Percentiles rank a stretch among this genome's conserved stretches.
These are phyloP conservation scores for Psilocybe subaeruginosa DNA, from an alignment of 768 basidiomycete species.

Conservation along the genomic window DNA sequence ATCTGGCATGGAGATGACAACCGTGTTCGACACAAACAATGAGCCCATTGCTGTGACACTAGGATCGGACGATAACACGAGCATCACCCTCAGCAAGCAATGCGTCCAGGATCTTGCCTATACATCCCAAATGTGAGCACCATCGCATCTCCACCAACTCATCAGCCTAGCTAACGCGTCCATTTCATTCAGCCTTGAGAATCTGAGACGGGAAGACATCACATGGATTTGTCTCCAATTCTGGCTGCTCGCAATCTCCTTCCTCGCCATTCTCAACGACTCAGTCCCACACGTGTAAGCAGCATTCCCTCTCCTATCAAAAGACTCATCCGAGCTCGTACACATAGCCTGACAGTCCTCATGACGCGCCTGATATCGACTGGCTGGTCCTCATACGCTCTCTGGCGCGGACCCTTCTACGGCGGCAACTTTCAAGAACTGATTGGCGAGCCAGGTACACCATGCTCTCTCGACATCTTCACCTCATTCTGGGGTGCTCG, in stretches of 20 bases:
- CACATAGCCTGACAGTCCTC: conserved; percentile 47
- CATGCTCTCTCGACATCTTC: conserved; percentile 54
- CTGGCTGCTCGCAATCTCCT: conserved; percentile 56
- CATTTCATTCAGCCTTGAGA: conserved; percentile 45
- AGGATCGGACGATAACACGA: not conserved
- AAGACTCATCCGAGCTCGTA: no score
- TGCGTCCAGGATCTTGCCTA: conserved; percentile 51
- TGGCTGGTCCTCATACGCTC: conserved; percentile 52
- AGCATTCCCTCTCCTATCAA: not conserved
- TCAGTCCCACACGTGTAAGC: conserved; percentile 59
- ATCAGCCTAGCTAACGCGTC: conserved; percentile 3
- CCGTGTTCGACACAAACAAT: not conserved
- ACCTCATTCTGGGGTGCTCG: conserved; percentile 45
- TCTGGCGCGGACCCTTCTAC: conserved; percentile 47
- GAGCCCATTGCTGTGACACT: not conserved
- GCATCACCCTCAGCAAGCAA: conserved; percentile 32
- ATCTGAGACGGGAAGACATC: conserved; percentile 49
- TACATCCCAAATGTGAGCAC: conserved; percentile 45
- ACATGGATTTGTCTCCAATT: conserved; percentile 51
- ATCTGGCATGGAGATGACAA: conserved; percentile 16
- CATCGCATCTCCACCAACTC: conserved; percentile 26
- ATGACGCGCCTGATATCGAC: conserved; percentile 48
- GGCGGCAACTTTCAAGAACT: conserved; percentile 37
- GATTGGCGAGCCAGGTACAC: conserved; percentile 39
- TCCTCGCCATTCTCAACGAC: conserved; percentile 49